Percentiles rank a stretch among this genome's conserved stretches.
Evolutionary conservation across 2,329 filamentous ascomycete species (phyloP).

Genomic region (Metarhizium anisopliae): DNA sequence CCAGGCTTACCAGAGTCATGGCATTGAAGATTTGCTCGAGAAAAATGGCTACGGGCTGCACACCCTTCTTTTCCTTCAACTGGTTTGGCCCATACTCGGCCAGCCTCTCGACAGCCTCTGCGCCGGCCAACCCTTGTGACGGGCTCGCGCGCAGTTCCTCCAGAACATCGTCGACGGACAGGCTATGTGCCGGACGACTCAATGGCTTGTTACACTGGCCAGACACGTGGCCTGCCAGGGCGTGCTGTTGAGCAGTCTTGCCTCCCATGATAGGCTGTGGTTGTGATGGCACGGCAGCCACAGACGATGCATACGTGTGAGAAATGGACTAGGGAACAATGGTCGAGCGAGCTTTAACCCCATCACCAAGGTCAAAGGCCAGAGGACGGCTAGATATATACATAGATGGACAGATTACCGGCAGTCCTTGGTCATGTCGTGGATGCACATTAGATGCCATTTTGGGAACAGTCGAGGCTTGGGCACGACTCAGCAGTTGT

Average conservation of each 20-base stretch:
- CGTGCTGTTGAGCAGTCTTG: not conserved
- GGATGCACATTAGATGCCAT: not conserved
- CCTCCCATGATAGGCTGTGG: not conserved
- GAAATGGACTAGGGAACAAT: too few relatives aligned
- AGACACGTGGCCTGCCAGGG: constrained; percentile 16
- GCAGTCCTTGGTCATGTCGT: not conserved
- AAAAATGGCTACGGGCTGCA: constrained; percentile 49
- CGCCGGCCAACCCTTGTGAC: constrained; percentile 42
- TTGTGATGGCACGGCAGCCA: not conserved
- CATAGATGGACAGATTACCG: not conserved
- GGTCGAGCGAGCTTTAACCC: not conserved
- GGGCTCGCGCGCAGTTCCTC: constrained; percentile 43
- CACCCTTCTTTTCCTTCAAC: constrained; percentile 35
- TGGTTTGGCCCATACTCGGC: constrained; percentile 50
- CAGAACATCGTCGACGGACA: constrained; percentile 38
- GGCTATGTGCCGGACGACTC: constrained; percentile 47
- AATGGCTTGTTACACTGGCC: constrained; percentile 30
- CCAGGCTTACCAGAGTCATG: constrained; percentile 38
- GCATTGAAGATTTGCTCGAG: constrained; percentile 48
- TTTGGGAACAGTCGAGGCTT: not conserved
- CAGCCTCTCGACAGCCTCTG: constrained; percentile 41
- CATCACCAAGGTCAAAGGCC: not conserved
- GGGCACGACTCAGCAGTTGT: not conserved
- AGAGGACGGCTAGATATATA: not conserved
- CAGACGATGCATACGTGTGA: too few relatives aligned